Evolutionary conservation across 2,329 filamentous ascomycete species (phyloP).

Genomic region (Fusarium udum): DNA sequence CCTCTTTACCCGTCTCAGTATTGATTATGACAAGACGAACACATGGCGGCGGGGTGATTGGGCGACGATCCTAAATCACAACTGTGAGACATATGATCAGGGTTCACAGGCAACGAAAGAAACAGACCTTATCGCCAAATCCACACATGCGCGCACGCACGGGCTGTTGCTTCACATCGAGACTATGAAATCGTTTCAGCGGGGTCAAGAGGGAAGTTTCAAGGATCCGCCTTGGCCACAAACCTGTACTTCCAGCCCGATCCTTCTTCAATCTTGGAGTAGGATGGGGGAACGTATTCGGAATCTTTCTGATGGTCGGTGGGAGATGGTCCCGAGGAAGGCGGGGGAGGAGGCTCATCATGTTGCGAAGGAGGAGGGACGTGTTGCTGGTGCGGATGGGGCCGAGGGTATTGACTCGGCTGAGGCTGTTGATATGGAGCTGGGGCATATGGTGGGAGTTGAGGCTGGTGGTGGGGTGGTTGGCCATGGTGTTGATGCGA

Average conservation of each 20-base stretch:
- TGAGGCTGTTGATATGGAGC: slow-evolving; percentile 39
- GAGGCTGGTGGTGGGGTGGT: slow-evolving; percentile 32
- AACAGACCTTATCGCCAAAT: slow-evolving; percentile 91
- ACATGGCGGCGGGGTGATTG: slow-evolving; percentile 95
- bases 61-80: slow-evolving; percentile 78
- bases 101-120: not conserved
- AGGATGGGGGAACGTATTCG: slow-evolving; percentile 37
- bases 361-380: slow-evolving; percentile 33
- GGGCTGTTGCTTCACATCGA: slow-evolving; percentile 89
- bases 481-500: slow-evolving; percentile 33
- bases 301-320: slow-evolving; percentile 27
- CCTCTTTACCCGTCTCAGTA: slow-evolving; percentile 76
- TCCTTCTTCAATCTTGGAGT: slow-evolving; percentile 49
- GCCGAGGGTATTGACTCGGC: slow-evolving; percentile 36
- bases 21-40: slow-evolving; percentile 85
- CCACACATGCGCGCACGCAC: slow-evolving; percentile 96
- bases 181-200: slow-evolving; percentile 53
- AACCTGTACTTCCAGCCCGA: slow-evolving; percentile 51
- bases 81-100: slow-evolving; percentile 5
- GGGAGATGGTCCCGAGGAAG: slow-evolving; percentile 29
- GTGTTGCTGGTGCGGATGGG: slow-evolving; percentile 39
- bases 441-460: slow-evolving; percentile 34
- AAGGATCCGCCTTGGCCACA: slow-evolving; percentile 13
- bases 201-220: not conserved
- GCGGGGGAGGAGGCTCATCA: slow-evolving; percentile 35